Percentiles rank a stretch among this genome's conserved stretches.
Conservation (phyloP, 768 basidiomycete genomes). For the Suillus weaverae region DNA sequence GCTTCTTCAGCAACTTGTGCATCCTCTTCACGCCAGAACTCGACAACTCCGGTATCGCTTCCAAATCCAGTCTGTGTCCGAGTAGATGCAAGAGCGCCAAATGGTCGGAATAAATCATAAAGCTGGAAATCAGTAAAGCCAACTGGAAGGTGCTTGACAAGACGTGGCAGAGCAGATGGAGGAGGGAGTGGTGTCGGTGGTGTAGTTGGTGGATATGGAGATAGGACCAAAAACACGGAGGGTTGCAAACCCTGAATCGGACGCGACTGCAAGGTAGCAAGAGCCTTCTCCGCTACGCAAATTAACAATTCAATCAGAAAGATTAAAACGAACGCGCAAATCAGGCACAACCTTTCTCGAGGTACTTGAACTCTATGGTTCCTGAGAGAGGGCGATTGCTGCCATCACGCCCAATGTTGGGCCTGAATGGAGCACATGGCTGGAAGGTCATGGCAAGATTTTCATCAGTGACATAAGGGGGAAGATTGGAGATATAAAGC, state of each 20-base stretch:
- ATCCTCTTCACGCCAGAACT: conserved; percentile 88
- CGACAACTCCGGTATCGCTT: conserved; percentile 73
- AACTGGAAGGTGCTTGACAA: conserved; percentile 81
- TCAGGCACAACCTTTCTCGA: conserved; percentile 68
- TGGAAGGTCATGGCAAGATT: conserved; percentile 73
- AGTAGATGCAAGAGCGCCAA: conserved; percentile 78
- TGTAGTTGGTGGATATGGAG: conserved; percentile 80
- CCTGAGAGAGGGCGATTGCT: conserved; percentile 55
- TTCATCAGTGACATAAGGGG: conserved; percentile 72
- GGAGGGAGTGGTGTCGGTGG: conserved; percentile 76
- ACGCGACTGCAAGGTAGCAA: conserved; percentile 79
- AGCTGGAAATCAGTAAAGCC: conserved; percentile 69
- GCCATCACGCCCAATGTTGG: conserved; percentile 67
- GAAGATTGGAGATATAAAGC: conserved; percentile 78
- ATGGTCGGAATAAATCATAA: conserved; percentile 84
- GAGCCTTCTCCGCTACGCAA: conserved; percentile 78
- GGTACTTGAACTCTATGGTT: conserved; percentile 80
- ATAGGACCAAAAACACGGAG: conserved; percentile 64
- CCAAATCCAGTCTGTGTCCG: conserved; percentile 76
- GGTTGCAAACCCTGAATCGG: conserved; percentile 62
- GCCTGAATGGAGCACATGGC: conserved; percentile 79
- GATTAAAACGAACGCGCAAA: conserved; percentile 12
- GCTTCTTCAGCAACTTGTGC: conserved; percentile 76
- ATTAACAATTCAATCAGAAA: conserved; percentile 7
- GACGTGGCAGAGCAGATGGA: conserved; percentile 72